A percentile compares a stretch with the other conserved stretches of the same genome.
These are phyloP conservation scores for Zymoseptoria ardabiliae DNA, from an alignment of 2,329 filamentous ascomycete genomes.

Conservation along the genomic window DNA sequence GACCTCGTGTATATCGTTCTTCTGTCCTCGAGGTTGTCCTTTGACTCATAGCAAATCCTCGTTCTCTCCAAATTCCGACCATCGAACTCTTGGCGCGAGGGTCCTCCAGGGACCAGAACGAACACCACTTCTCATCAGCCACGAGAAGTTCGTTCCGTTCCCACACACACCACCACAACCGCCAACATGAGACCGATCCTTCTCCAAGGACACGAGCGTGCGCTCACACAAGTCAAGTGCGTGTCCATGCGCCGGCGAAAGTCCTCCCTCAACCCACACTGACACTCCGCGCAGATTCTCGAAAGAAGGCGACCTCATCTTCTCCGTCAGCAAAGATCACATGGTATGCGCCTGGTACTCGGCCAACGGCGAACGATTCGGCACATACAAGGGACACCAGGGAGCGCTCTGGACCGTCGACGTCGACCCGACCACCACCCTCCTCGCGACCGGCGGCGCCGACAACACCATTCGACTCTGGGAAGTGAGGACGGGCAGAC, in stretches of 20 bases:
- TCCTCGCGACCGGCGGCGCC: slow-evolving; percentile 90
- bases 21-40: not conserved
- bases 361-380: slow-evolving; percentile 95
- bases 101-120: not conserved
- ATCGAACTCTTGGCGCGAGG: not conserved
- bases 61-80: not conserved
- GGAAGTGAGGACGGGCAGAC: slow-evolving; percentile 88
- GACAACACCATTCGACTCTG: slow-evolving; percentile 98
- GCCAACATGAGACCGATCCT: slow-evolving; percentile 90
- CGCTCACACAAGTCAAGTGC: slow-evolving; percentile 27
- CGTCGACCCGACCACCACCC: slow-evolving; percentile 81
- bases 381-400: slow-evolving; percentile 93
- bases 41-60: not conserved
- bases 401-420: slow-evolving; percentile 99
- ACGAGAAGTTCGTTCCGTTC: not conserved
- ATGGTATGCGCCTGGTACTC: slow-evolving; percentile 95
- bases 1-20: not conserved
- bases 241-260: not conserved
- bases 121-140: not conserved
- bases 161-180: slow-evolving; percentile 8
- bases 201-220: slow-evolving; percentile 71
- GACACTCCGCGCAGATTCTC: slow-evolving; percentile 57
- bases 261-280: slow-evolving; percentile 4
- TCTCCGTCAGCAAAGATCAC: slow-evolving; percentile 94
- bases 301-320: slow-evolving; percentile 91